Conservation (phyloP, 2,329 filamentous ascomycete species). For the Bimuria novae-zelandiae region DNA sequence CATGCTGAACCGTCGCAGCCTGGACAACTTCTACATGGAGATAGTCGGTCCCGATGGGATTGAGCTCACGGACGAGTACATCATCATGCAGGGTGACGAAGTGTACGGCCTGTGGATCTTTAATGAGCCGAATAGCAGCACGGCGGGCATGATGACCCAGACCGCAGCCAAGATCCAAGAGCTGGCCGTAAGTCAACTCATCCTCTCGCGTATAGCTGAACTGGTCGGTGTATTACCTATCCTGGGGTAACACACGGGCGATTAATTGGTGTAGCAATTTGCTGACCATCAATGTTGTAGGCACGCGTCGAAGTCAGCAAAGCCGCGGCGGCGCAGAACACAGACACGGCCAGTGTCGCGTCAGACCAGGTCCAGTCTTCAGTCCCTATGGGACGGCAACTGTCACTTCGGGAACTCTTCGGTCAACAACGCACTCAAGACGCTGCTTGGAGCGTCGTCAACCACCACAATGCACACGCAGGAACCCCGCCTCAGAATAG, state of each 20-base stretch:
- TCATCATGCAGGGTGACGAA: constrained; percentile 57
- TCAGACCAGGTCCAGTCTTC: constrained; percentile 43
- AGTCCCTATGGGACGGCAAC: constrained; percentile 57
- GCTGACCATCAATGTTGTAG: background rate
- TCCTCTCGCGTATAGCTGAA: background rate
- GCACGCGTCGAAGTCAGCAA: constrained; percentile 56
- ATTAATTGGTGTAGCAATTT: too few species aligned
- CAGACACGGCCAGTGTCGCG: constrained; percentile 25
- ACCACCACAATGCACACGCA: constrained; percentile 42
- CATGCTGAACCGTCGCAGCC: constrained; percentile 54
- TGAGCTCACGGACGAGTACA: constrained; percentile 59
- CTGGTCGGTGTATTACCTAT: too few species aligned
- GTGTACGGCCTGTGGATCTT: constrained; percentile 70
- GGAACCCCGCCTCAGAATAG: background rate
- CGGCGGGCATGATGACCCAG: constrained; percentile 55
- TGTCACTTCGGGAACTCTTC: constrained; percentile 59
- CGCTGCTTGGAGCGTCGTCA: constrained; percentile 55
- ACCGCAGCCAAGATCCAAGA: constrained; percentile 61
- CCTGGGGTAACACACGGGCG: too few species aligned
- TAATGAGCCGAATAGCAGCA: constrained; percentile 61
- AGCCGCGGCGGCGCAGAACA: constrained; percentile 41
- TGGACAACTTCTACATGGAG: constrained; percentile 54
- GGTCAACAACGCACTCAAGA: constrained; percentile 59
- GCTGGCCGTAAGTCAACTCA: constrained; percentile 52
- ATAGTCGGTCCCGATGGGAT: constrained; percentile 50